Percentiles rank a stretch among this genome's conserved stretches.
These are phyloP conservation scores for Escovopsis sp. DNA, from an alignment of 2,329 filamentous ascomycete genomes.

Conservation along the genomic window DNA sequence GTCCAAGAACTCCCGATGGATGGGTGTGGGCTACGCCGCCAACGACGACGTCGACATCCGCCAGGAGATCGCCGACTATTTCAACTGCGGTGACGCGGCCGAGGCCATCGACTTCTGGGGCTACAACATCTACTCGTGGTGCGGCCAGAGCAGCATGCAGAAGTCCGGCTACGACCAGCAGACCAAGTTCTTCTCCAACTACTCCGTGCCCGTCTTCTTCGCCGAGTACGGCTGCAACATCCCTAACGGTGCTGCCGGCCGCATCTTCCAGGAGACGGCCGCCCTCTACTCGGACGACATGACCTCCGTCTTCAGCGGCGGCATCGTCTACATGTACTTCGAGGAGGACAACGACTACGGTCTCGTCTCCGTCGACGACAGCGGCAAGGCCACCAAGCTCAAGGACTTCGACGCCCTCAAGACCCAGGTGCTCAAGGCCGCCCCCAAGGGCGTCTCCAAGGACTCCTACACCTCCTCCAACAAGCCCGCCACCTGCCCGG, in stretches of 20 bases:
- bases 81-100: conserved; percentile 63
- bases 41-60: conserved; percentile 82
- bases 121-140: conserved; percentile 99
- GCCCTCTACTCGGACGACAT: conserved; percentile 70
- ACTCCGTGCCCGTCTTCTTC: conserved; percentile 93
- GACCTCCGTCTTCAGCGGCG: conserved; percentile 79
- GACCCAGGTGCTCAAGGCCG: conserved; percentile 51
- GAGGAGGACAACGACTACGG: conserved; percentile 83
- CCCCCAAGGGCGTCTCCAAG: conserved; percentile 49
- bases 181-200: conserved; percentile 73
- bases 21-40: conserved; percentile 91
- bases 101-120: conserved; percentile 90
- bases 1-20: conserved; percentile 55
- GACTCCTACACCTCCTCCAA: conserved; percentile 59
- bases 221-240: conserved; percentile 96
- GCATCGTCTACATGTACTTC: conserved; percentile 98
- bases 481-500: conserved; percentile 57
- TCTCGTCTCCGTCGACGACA: conserved; percentile 43
- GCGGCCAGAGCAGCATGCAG: conserved; percentile 64
- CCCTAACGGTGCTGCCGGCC: conserved; percentile 40
- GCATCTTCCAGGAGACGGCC: conserved; percentile 72
- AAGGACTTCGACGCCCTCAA: conserved; percentile 62
- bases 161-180: conserved; percentile 69
- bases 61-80: conserved; percentile 72
- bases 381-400: conserved; percentile 47